Conservation (phyloP, 1,284 basidiomycete genomes). For the Entoloma clypeatum region DNA sequence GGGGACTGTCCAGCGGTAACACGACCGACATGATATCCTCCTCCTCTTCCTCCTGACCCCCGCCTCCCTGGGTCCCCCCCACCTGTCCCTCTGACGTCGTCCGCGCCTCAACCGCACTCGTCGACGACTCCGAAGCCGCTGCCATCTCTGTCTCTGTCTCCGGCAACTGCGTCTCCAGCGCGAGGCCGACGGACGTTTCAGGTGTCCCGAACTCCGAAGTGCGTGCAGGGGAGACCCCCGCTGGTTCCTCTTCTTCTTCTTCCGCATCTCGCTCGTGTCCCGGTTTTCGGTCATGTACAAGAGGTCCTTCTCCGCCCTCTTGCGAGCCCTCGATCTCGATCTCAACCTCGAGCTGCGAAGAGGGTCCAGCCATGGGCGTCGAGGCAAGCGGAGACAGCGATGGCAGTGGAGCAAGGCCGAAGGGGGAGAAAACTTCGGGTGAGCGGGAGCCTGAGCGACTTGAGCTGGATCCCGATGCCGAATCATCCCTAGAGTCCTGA, state of each 20-base stretch:
- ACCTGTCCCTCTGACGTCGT: too few species aligned
- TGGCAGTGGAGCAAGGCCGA: slow-evolving; percentile 22
- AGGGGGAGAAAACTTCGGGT: slow-evolving; percentile 21
- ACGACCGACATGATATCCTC: too few species aligned
- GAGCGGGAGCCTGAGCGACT: slow-evolving; percentile 15
- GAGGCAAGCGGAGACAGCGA: slow-evolving; percentile 20
- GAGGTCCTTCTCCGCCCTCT: too few species aligned
- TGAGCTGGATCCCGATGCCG: slow-evolving; percentile 1
- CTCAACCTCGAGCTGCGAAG: too few species aligned
- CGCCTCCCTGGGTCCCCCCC: too few species aligned
- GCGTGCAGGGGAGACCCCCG: not conserved
- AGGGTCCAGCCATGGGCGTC: slow-evolving; percentile 16
- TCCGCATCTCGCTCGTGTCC: too few species aligned
- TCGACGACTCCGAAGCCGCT: slow-evolving; percentile 5
- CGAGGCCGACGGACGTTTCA: slow-evolving; percentile 7
- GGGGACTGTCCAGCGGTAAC: too few species aligned
- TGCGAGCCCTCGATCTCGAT: too few species aligned
- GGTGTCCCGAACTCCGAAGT: not conserved
- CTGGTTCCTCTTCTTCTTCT: too few species aligned
- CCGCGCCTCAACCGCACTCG: too few species aligned
- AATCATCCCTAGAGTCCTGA: not conserved
- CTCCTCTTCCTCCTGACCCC: too few species aligned
- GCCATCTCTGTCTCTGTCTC: slow-evolving; percentile 12
- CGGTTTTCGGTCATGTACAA: too few species aligned
- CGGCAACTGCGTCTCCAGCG: slow-evolving; percentile 10